Conservation (phyloP, 305 asterid species). For the Ruellia speciosa region DNA sequence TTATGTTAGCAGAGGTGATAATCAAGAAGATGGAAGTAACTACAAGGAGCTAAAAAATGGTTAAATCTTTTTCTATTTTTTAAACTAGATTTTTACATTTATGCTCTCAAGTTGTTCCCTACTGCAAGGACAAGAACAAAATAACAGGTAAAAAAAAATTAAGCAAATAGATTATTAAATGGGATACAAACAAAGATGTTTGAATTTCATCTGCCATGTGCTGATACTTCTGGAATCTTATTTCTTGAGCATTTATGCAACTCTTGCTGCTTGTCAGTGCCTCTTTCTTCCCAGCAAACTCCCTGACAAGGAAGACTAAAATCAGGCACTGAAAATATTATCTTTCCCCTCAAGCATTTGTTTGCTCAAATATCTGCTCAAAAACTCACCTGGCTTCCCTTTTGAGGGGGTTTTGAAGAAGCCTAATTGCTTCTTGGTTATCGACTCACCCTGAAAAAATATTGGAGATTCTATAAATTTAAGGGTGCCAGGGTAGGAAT, state of each 20-base stretch:
- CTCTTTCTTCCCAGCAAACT: conserved; percentile 50
- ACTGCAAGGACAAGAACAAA: conserved; percentile 55
- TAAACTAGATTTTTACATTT: conserved; percentile 35
- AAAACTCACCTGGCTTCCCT: conserved; percentile 44
- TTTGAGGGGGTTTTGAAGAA: conserved; percentile 49
- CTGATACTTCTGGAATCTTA: conserved; percentile 25
- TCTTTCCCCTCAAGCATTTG: too few species aligned
- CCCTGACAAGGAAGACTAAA: conserved; percentile 28
- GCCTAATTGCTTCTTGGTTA: conserved; percentile 42
- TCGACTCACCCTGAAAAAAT: conserved; percentile 45
- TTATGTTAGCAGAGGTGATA: too few species aligned
- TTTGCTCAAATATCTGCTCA: background rate
- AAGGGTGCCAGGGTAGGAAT: too few species aligned
- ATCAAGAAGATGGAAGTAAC: background rate
- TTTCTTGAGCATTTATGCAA: conserved; percentile 21
- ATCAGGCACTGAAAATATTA: background rate
- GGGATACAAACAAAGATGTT: conserved; percentile 40
- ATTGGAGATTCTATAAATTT: background rate
- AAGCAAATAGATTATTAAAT: conserved; percentile 28
- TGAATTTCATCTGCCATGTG: conserved; percentile 33
- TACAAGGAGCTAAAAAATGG: background rate
- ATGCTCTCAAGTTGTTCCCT: conserved; percentile 60
- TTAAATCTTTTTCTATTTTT: background rate
- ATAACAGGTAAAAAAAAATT: conserved; percentile 14
- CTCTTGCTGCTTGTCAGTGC: conserved; percentile 32